Conservation (phyloP, 1,284 basidiomycete genomes). For the Ustilago loliicola region DNA sequence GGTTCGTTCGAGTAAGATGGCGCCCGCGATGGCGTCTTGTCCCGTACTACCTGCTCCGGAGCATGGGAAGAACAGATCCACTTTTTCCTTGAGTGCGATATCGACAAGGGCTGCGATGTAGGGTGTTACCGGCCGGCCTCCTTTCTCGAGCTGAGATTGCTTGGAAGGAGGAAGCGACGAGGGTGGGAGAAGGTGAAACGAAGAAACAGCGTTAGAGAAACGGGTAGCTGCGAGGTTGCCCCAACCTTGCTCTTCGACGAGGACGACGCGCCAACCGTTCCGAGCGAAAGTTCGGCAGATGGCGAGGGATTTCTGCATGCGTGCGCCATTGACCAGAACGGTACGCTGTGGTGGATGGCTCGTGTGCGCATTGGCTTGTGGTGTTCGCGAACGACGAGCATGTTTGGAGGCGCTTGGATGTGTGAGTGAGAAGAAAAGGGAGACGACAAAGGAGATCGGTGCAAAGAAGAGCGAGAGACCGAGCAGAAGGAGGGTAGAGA, state of each 20-base stretch:
- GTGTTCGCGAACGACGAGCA: not conserved
- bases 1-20: conserved; percentile 62
- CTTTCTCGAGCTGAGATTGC: conserved; percentile 6
- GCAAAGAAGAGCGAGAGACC: conserved; percentile 32
- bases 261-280: conserved; percentile 72
- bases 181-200: conserved; percentile 47
- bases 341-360: conserved; percentile 28
- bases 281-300: conserved; percentile 71
- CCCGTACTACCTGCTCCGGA: conserved; percentile 71
- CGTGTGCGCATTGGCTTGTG: conserved; percentile 9
- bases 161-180: conserved; percentile 18
- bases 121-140: conserved; percentile 26
- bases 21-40: conserved; percentile 71
- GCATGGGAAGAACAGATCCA: conserved; percentile 71
- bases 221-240: conserved; percentile 71
- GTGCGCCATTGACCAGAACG: conserved; percentile 72
- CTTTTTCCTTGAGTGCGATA: conserved; percentile 66
- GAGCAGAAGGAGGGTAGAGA: conserved; percentile 44
- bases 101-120: conserved; percentile 68
- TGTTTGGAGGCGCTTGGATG: conserved; percentile 12
- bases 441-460: conserved; percentile 27
- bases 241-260: conserved; percentile 72
- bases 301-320: conserved; percentile 72
- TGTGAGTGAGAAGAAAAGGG: conserved; percentile 44
- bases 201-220: conserved; percentile 69